Base-by-base conservation (phyloP, 2,329 filamentous ascomycete genomes). In the Pleurostoma richardsiae region DNA sequence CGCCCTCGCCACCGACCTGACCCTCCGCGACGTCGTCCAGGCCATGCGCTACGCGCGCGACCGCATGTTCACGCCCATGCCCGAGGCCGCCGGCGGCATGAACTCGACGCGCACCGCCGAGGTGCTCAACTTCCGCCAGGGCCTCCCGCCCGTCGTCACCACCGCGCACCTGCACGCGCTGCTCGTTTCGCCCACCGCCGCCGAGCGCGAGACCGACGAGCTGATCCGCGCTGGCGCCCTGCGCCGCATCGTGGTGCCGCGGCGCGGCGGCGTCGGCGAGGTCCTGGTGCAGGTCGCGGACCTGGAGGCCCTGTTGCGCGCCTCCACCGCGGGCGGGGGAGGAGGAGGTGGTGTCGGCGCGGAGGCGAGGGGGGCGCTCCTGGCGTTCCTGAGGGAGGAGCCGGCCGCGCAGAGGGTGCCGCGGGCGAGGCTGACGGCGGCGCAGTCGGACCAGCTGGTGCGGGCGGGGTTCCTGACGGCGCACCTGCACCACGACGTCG, bases 191-290 rank as follows among this genome's bases (percentile, higher is more conserved):
- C 79, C 85, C 2, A 87, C 85, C 0, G 71, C 69, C 2, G 80
- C 81, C 2, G 86, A 90, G 63, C 72, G 86, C 41, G 85, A 88
- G 59, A 72, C 86, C 26, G 82, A 78, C 4, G 75, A 82, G 55
- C 70, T 89, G 33, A 63, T 77, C 19, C 68, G 72, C 10, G 70
- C 68, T 8, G 84, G 85, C 0, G 66, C 74, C 4, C 49, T 89
- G 41, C 70, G 83, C 39, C 80, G 79, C 59, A 70, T 90, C 8
- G 73, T 77, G 2, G 77, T 90, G n/a, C 78, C 82, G 10, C 70
- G 78, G 36, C 69, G 82, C 8, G 81, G 78, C 3, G 68, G 68
- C 11, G 72, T 80, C 42, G 83, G 84, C 10, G 85, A 90, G 60
- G 80, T 79, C 2, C 65, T 90, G 8, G 76, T 87, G 10, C 69